A percentile compares a stretch with the other conserved stretches of the same genome.
phyloP scores from a whole-genome alignment of 2,329 filamentous ascomycete species.

The Venturia oleaginea region DNA sequence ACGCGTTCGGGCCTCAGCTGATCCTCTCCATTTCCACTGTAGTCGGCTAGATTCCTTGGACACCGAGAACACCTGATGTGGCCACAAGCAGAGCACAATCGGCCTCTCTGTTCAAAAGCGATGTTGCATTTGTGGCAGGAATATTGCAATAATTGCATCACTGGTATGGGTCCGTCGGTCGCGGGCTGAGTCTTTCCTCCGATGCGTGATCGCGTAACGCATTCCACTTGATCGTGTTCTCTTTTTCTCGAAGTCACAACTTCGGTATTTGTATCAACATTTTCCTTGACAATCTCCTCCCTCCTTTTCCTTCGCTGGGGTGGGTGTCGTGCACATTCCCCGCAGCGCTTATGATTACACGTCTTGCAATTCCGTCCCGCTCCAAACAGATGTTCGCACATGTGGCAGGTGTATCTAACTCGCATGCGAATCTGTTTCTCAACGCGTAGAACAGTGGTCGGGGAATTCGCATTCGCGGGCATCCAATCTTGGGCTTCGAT shows the following conservation, averaged over 20 bases:
- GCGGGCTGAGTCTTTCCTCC: background rate
- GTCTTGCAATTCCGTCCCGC: background rate
- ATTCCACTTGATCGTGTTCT: background rate
- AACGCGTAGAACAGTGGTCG: slow-evolving; percentile 1
- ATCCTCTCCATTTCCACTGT: background rate
- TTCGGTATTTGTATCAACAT: background rate
- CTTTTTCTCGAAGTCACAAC: background rate
- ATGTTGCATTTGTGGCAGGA: slow-evolving; percentile 9
- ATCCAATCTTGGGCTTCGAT: slow-evolving; percentile 5
- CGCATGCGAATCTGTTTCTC: slow-evolving; percentile 13
- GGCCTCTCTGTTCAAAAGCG: background rate
- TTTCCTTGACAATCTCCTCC: background rate
- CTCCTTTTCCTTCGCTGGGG: background rate
- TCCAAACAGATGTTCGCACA: background rate
- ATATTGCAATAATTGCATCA: background rate
- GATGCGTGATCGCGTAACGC: background rate
- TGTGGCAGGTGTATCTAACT: slow-evolving; percentile 6
- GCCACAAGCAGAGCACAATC: slow-evolving; percentile 1
- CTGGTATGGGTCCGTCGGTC: background rate
- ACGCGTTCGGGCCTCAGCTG: slow-evolving; percentile 1
- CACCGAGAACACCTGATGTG: slow-evolving; percentile 6
- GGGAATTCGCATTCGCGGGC: background rate
- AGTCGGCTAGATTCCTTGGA: slow-evolving; percentile 1
- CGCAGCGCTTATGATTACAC: slow-evolving; percentile 7
- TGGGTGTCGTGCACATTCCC: slow-evolving; percentile 3